phyloP scores from a whole-genome alignment of 225 moss, liverwort and hornwort species.

The Bryum argenteum region DNA sequence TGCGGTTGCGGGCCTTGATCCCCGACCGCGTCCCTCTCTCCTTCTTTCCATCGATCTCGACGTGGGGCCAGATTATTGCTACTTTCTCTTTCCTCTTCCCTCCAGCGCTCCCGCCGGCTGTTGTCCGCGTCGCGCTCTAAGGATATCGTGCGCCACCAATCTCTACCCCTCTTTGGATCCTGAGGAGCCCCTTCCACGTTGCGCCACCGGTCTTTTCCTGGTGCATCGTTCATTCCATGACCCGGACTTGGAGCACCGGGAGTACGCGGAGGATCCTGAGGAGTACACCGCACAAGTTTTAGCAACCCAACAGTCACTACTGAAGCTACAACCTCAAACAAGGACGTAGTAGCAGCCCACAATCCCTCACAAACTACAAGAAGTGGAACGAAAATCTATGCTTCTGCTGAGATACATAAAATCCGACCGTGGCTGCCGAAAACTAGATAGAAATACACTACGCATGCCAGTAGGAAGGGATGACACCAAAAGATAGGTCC shows the following conservation, averaged over 20 bases:
- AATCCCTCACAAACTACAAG: constrained; percentile 4
- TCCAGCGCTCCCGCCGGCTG: constrained; percentile 69
- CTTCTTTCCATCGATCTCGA: constrained; percentile 75
- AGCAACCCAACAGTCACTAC: constrained; percentile 5
- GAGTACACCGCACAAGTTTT: constrained; percentile 23
- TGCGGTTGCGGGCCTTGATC: constrained; percentile 50
- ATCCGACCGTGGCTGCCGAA: constrained; percentile 16
- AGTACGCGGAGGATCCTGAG: constrained; percentile 82
- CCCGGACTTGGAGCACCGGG: constrained; percentile 65
- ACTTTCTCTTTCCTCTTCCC: constrained; percentile 77
- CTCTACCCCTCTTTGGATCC: constrained; percentile 65
- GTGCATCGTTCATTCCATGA: constrained; percentile 65
- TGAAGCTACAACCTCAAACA: constrained; percentile 4
- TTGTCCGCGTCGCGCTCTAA: constrained; percentile 68
- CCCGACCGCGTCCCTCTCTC: constrained; percentile 57
- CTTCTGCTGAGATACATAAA: neutral
- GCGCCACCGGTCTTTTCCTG: constrained; percentile 69
- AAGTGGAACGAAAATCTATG: neutral
- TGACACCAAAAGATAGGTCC: neutral
- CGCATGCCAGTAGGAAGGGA: constrained; percentile 4
- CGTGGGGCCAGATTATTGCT: constrained; percentile 58
- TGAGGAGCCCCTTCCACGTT: constrained; percentile 58
- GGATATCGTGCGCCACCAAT: constrained; percentile 76
- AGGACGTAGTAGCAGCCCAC: neutral
- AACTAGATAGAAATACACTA: constrained; percentile 6